Evolutionary conservation across 2,329 filamentous ascomycete species (phyloP), one percentile per base, ranked within the genome.

Genomic region (Hypoxylon sp.): DNA sequence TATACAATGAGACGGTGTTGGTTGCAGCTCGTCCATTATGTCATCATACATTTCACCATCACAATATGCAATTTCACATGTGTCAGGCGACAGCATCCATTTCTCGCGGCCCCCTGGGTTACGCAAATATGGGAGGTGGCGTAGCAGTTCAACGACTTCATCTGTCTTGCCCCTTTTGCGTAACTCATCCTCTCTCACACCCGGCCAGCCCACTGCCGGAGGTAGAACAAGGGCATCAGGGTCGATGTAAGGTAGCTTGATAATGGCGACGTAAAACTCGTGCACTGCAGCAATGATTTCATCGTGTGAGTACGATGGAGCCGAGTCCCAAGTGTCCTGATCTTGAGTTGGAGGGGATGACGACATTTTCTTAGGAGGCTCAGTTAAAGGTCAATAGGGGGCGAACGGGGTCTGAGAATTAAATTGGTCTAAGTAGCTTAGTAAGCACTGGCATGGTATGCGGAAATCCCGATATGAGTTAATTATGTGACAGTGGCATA

Each of bases 11-110:
- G 17, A 10, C 17, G 31, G 50, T 2, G 50, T 53, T 8, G 31
- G 50, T 11, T 53, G 50, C 19, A 53, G 10, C n/a, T 53, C 31
- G 33, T 52, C 50, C n/a, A 52, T 52, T 24, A 35, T 17, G 8
- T 52, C n/a, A 52, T n/a, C 31, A 24, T 52, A 52, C 29, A 52
- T 13, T 31, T 52, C 50, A 37, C 50, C n/a, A 52, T 52, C 50
- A 14, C 50, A 37, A n/a, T 52, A 52, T 10, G 50, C 50, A 17
- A 53, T 53, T 10, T 22, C 29, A 9, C 24, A 37, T 5, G 50
- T 53, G 33, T 53, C 50, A 24, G 50, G 50, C 31, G 50, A 53
- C 17, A 53, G 13, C 50, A 33, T 53, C 50, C 31, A 53, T 37
- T 35, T 37, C 29, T 22, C 9, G n/a, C 10, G 19, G 5, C 1